Conservation (phyloP, 257 asterid species). For the Ballota nigra region DNA sequence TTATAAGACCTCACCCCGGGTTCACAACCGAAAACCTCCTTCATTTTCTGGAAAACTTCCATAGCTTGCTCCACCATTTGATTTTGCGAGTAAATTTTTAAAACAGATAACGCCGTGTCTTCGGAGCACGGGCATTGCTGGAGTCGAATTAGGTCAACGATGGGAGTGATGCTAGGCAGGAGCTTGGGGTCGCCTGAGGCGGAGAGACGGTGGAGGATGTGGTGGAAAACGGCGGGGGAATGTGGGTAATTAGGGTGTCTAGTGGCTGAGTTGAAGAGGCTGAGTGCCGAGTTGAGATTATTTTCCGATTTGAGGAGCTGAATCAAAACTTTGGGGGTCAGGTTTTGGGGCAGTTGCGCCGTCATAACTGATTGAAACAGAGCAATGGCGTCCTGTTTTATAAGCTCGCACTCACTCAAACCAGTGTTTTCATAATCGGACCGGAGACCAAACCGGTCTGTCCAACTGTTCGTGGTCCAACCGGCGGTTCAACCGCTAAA, state of each 20-base stretch:
- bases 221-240: slow-evolving; percentile 54
- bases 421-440: too few relatives aligned
- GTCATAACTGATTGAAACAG: slow-evolving; percentile 28
- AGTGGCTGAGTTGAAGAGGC: slow-evolving; percentile 61
- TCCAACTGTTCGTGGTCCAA: too few relatives aligned
- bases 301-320: slow-evolving; percentile 66
- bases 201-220: slow-evolving; percentile 79
- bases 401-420: neutral
- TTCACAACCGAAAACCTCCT: slow-evolving; percentile 60
- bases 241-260: slow-evolving; percentile 50
- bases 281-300: slow-evolving; percentile 50
- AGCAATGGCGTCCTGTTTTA: neutral
- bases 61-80: slow-evolving; percentile 58
- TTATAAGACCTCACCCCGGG: slow-evolving; percentile 77
- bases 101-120: slow-evolving; percentile 54
- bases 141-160: slow-evolving; percentile 50
- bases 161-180: slow-evolving; percentile 39
- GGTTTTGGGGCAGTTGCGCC: slow-evolving; percentile 45
- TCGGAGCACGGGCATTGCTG: slow-evolving; percentile 64
- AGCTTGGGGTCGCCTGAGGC: slow-evolving; percentile 38
- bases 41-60: slow-evolving; percentile 67
- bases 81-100: slow-evolving; percentile 59
- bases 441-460: too few relatives aligned
- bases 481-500: too few relatives aligned
- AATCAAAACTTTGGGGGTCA: slow-evolving; percentile 51